These are phyloP conservation scores for Eragrostis nindensis DNA, from an alignment of 176 grass and related monocot genomes.

Conservation along the genomic window DNA sequence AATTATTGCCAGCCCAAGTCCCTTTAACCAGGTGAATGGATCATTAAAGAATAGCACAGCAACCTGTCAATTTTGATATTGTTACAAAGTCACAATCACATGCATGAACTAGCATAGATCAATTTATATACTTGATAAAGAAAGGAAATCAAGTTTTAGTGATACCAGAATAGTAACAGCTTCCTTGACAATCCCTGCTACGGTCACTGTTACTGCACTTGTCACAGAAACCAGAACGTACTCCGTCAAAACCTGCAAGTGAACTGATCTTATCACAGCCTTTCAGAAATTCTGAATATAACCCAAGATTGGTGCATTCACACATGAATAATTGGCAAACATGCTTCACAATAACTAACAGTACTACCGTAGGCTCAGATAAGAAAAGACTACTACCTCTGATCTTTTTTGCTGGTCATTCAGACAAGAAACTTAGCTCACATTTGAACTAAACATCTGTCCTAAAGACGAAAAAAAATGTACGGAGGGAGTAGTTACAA, in stretches of 20 bases:
- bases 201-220: conserved; percentile 93
- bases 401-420: too few species aligned
- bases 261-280: conserved; percentile 6
- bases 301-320: background rate
- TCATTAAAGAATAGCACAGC: conserved; percentile 95
- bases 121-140: background rate
- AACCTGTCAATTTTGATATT: conserved; percentile 58
- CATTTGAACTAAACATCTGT: too few species aligned
- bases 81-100: background rate
- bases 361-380: background rate
- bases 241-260: conserved; percentile 92
- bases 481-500: too few species aligned
- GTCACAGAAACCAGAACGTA: conserved; percentile 94
- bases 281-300: conserved; percentile 29
- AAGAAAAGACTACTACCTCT: too few species aligned
- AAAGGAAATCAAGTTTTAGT: conserved; percentile 10
- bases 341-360: conserved; percentile 11
- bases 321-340: conserved; percentile 3
- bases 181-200: conserved; percentile 94
- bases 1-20: conserved; percentile 71
- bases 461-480: too few species aligned
- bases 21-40: conserved; percentile 95
- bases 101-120: conserved; percentile 25
- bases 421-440: too few species aligned
- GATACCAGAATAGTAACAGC: conserved; percentile 96